Evolutionary conservation across 140 eudicot genomes (phyloP), one percentile per base, ranked within the genome.

Genomic region (Cichorium intybus): DNA sequence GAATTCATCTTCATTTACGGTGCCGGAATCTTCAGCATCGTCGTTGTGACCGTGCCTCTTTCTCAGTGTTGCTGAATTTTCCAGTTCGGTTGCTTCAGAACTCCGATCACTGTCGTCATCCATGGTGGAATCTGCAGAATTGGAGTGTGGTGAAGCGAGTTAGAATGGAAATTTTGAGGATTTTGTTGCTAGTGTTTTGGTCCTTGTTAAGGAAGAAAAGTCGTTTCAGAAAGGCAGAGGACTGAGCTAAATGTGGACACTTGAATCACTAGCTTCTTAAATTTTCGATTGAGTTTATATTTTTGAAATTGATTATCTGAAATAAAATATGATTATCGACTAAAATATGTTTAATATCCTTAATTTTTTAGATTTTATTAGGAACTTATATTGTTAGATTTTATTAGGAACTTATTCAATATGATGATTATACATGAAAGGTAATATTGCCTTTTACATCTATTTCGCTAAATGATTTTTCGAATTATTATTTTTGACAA

Each of bases 81-180:
- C 71, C 47, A 68, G 50, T 18, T 76, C 72, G 29, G 68, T 63
- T 6, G 81, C 77, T 76, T 76, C 82, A 3, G 77, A 70, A 53
- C 82, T 77, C 54, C 66, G 73, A 77, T 77, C 77, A 64, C 73
- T 64, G 60, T 60, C 80, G 27, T 68, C 74, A 4, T 68, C 79
- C 75, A 69, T 69, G 68, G 68, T 7, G 59, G 26, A 68, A 47
- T 69, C 59, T 58, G 68, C 35, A 69, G 62, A 34, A 60, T 11
- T 24, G 33, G 4, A 45, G 56, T 62, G 39, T 46, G 69, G 11
- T 14, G 34, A 27, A 55, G 49, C 7, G 49, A 43, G 49, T 43
- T 43, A 20, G 39, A 45, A 22, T 45, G 57, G 27, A 27, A 28
- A 24, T 1, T n/a, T 60, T 59, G 65, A 31, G 29, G 29, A 28